Evolutionary conservation across 768 basidiomycete species (phyloP), one percentile per base, ranked within the genome.

Genomic region (Gloeostereum incarnatum): DNA sequence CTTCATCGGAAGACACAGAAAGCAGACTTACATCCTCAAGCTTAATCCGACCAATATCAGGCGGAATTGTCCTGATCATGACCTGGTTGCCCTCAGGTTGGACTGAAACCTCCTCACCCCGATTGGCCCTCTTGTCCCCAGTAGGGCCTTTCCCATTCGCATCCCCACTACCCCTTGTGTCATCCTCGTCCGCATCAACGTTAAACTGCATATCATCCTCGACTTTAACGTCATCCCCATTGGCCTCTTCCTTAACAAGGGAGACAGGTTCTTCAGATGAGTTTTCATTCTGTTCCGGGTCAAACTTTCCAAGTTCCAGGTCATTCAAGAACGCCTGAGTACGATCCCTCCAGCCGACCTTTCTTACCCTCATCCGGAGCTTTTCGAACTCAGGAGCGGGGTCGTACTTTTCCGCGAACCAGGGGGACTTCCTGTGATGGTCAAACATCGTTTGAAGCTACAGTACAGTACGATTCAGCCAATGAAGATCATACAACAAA

Each of bases 331-430:
- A 94, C 24, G 68, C 59, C 49, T 78, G 69, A 39, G 83, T 58
- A 43, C 80, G 73, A 32, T 80, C 79, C 56, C 71, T 78, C 82
- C 91, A 87, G 19, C 90, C 93, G 46, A 85, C 78, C 60, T 78
- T 83, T 55, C 85, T 75, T 45, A 91, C 76, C 48, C 90, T 73
- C 45, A 68, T 68, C 50, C 93, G 82, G 56, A 92, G 64, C 39
- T 70, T 68, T 39, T 74, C 70, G 53, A 73, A 75, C 49, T 88
- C 82, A 36, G 75, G 66, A 29, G 77, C 60, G 40, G 83, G 83
- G 44, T 91, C 88, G 65, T 97, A 97, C 59, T 89, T 88, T 69
- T 97, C 93, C 40, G 79, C 76, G 67, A 96, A 97, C 93, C 93
- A 97, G 10, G 90, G 83, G n/a, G 88, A 89, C 54, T 84, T 82